Conservation (phyloP, 139 green algal genomes). For the Tetradesmus lagerheimii region DNA sequence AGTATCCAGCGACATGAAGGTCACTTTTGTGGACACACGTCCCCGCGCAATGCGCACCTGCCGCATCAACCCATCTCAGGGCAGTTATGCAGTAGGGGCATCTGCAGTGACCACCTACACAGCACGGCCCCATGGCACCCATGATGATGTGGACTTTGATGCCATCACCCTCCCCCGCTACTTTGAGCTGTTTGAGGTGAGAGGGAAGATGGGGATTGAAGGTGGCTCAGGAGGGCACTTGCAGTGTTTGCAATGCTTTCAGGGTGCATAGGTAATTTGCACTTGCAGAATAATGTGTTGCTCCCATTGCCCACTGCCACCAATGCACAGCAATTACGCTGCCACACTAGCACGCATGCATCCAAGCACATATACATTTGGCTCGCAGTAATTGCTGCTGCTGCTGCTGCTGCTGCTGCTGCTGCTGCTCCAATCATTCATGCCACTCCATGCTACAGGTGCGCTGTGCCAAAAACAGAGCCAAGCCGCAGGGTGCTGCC, state of each 20-base stretch:
- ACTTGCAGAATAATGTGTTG: background rate
- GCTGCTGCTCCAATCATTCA: no score
- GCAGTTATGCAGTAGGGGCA: background rate
- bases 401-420: background rate
- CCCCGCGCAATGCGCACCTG: background rate
- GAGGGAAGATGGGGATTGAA: no score
- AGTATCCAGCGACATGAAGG: background rate
- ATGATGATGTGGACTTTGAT: background rate
- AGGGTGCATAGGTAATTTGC: background rate
- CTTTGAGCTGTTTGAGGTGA: constrained; percentile 4
- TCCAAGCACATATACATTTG: no score
- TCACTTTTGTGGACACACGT: constrained; percentile 7
- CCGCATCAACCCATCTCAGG: background rate
- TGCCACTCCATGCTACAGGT: no score
- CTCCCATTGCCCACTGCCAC: background rate
- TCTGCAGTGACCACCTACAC: background rate
- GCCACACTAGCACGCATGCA: no score
- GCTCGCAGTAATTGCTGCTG: no score
- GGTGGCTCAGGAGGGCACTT: no score
- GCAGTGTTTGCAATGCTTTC: no score
- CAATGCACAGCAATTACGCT: no score
- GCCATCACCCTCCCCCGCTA: background rate
- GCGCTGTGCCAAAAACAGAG: background rate
- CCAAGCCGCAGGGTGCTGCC: background rate
- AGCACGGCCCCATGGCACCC: background rate